phyloP scores from a whole-genome alignment of 441 rosid genomes.

The Cnidoscolus chayamansa region DNA sequence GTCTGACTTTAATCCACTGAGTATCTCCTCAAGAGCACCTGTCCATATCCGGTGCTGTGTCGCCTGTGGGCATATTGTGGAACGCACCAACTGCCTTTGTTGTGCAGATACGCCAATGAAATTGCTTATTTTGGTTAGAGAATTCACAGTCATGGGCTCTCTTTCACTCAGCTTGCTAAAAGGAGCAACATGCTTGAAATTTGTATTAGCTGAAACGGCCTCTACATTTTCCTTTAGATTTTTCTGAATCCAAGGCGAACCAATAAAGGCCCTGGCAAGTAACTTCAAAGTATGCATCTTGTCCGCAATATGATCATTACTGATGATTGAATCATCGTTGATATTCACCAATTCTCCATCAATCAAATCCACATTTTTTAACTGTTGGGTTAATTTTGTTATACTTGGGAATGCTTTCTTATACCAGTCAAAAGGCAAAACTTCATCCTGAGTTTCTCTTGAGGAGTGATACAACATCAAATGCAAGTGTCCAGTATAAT shows the following conservation, averaged over 20 bases:
- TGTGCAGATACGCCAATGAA: slow-evolving; percentile 63
- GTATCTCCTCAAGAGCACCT: slow-evolving; percentile 53
- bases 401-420: slow-evolving; percentile 45
- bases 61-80: slow-evolving; percentile 56
- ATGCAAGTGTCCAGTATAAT: slow-evolving; percentile 23
- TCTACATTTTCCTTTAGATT: slow-evolving; percentile 30
- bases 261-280: slow-evolving; percentile 56
- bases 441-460: slow-evolving; percentile 33
- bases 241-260: slow-evolving; percentile 56
- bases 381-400: slow-evolving; percentile 39
- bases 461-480: slow-evolving; percentile 42
- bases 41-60: slow-evolving; percentile 69
- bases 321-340: slow-evolving; percentile 41
- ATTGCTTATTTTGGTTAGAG: slow-evolving; percentile 54
- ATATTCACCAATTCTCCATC: slow-evolving; percentile 58
- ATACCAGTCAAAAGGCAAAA: slow-evolving; percentile 47
- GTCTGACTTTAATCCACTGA: slow-evolving; percentile 52
- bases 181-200: slow-evolving; percentile 24
- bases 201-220: slow-evolving; percentile 18
- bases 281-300: slow-evolving; percentile 64
- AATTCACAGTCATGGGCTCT: slow-evolving; percentile 50
- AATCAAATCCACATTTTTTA: slow-evolving; percentile 46
- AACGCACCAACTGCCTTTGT: slow-evolving; percentile 61
- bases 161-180: slow-evolving; percentile 50
- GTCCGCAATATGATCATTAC: slow-evolving; percentile 36